These are phyloP conservation scores for Cryptosporidium sp. DNA, from an alignment of 169 alveolate species.

Conservation along the genomic window DNA sequence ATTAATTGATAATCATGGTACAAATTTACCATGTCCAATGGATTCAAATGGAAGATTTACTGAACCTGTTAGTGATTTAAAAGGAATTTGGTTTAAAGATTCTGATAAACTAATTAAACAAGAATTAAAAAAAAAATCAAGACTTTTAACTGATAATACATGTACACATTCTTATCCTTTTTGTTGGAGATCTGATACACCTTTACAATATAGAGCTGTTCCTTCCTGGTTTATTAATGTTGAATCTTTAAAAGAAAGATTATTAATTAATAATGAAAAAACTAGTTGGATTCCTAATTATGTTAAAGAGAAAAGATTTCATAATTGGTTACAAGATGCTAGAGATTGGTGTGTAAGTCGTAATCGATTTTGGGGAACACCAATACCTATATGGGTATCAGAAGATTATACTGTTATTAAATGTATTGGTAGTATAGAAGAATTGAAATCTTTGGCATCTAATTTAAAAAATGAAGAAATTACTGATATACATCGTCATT, in stretches of 20 bases:
- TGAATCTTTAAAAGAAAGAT: slow-evolving; percentile 91
- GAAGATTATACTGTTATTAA: slow-evolving; percentile 94
- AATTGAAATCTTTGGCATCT: slow-evolving; percentile 82
- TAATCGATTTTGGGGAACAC: slow-evolving; percentile 99
- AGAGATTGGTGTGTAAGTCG: slow-evolving; percentile 99
- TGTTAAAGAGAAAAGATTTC: slow-evolving; percentile 97
- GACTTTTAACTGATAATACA: slow-evolving; percentile 86
- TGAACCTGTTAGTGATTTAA: slow-evolving; percentile 84
- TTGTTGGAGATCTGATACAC: slow-evolving; percentile 99
- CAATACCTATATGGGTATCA: slow-evolving; percentile 97
- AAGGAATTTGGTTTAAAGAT: slow-evolving; percentile 93
- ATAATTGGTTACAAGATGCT: slow-evolving; percentile 99
- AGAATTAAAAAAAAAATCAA: slow-evolving; percentile 85
- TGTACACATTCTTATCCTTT: slow-evolving; percentile 96
- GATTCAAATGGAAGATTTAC: slow-evolving; percentile 93
- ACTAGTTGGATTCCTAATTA: slow-evolving; percentile 97
- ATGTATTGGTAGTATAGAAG: slow-evolving; percentile 94
- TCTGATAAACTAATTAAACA: slow-evolving; percentile 95
- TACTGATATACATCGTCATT: slow-evolving; percentile 97
- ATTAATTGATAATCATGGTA: slow-evolving; percentile 81
- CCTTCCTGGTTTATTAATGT: slow-evolving; percentile 99
- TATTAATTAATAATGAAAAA: slow-evolving; percentile 89
- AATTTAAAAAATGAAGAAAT: slow-evolving; percentile 78
- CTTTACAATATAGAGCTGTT: slow-evolving; percentile 97
- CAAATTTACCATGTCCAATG: slow-evolving; percentile 90